Base-by-base conservation (phyloP, 768 basidiomycete species). In the Termitomyces titanicus region DNA sequence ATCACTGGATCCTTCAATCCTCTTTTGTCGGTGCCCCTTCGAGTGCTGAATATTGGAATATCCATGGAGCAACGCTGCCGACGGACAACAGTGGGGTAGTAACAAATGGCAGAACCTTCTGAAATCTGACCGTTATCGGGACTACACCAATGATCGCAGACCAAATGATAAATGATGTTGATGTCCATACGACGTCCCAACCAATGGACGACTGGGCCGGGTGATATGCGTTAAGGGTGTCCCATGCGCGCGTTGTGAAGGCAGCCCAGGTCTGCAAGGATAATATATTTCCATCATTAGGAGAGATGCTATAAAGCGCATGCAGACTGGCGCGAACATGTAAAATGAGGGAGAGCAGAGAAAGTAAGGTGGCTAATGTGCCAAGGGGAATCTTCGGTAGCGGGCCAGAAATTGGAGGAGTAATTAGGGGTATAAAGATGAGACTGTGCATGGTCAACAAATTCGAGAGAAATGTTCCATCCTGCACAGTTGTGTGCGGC, bases 171-270 rank as follows among this genome's bases (percentile, higher is more conserved):
- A 79, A 75, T 0, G 78, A 78, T 1, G 69, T 33, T 18, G 65
- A 76, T 13, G 81, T 79, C 82, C 84, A 86, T 7, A 86, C 62
- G 10, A 84, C 77, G 50, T 88, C 85, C 77, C 82, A 82, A 5
- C 83, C 81, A 34, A 88, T 85, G 11, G 81, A 83, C 1, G 80
- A 74, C 64, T 85, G 83, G 5, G 85, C 85, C 1, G 85, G 83
- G 62, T 86, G 81, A 63, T 86, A 81, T 1, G 72, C 68, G 50
- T 78, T 65, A 10, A 84, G 71, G 22, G 68, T 69, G 0, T 57
- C 59, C 74, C 74, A 76, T 17, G 70, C 70, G 12, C 59, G 64
- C 10, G 7, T 20, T 9, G 46, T 25, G 18, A 62, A 60, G 11
- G 29, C 2, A 29, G 20, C 15, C 70, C 60, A 45, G 75, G 64